Base-by-base conservation (phyloP, 306 rosid genomes). In the Oemleria cerasiformis region DNA sequence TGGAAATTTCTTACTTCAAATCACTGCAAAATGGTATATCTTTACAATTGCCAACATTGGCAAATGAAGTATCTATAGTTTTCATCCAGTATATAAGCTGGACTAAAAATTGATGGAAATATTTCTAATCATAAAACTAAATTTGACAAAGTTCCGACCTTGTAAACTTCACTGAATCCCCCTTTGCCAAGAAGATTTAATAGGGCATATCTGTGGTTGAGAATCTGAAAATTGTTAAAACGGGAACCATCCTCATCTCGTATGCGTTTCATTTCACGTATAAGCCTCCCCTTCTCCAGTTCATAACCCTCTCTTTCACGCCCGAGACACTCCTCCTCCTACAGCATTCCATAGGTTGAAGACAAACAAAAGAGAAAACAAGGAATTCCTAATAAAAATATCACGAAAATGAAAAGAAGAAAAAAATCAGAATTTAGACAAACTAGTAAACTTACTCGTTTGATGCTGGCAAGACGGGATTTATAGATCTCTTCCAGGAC, bases 211-310 rank as follows among this genome's bases (percentile, higher is more conserved):
- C 97, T 87, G 78, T 82, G 88, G 78, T 88, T 89, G 66, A 95
- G 85, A 84, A 95, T 92, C 87, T 95, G 99, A 86, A 91, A 95
- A 79, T 92, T 92, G 91, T 89, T 95, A 77, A 95, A 95, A 65
- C 97, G 99, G 47, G 99, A 95, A 78, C 99, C 99, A 78, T 95
- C 99, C 84, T 95, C 99, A 83, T 95, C 99, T 45, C 99, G 82
- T 79, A 95, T 92, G 71, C 99, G 97, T 77, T 95, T 95, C 99
- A 95, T 95, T 86, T 95, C 99, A 57, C 99, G 97, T 73, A 95
- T 92, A 77, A 95, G 89, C 75, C 96, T 88, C 65, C 96, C 97
- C 79, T 95, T 95, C 76, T 95, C 99, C 73, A 91, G 73, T 80
- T 95, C 99, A 70, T 86, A 89, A 1, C 97, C 92, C 70, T 95